Percentiles rank a stretch among this genome's conserved stretches.
Evolutionary conservation across 345 rosid species (phyloP).

Genomic region (Syzygium aqueum): DNA sequence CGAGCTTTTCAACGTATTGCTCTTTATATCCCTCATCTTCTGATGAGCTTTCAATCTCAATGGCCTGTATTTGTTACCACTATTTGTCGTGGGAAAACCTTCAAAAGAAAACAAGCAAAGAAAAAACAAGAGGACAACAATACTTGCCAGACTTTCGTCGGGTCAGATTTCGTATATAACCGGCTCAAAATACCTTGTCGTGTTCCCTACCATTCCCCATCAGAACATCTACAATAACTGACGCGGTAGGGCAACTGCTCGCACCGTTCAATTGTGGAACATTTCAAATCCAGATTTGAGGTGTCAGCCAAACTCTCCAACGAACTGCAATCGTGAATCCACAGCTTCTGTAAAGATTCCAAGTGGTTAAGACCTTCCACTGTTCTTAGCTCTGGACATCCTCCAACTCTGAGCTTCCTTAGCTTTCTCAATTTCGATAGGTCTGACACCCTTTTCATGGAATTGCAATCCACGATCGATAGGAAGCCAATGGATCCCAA

Average conservation of each 20-base stretch:
- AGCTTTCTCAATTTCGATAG: too few species aligned
- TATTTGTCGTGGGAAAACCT: too few species aligned
- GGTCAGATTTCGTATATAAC: too few species aligned
- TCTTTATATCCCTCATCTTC: too few species aligned
- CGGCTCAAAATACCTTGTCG: too few species aligned
- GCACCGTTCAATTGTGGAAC: neutral
- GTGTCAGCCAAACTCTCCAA: neutral
- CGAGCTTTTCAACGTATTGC: too few species aligned
- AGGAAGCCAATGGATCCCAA: neutral
- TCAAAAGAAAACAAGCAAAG: too few species aligned
- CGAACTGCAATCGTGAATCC: neutral
- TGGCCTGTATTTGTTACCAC: too few species aligned
- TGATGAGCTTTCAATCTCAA: too few species aligned
- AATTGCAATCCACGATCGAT: neutral
- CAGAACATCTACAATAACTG: neutral
- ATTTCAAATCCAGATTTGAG: neutral
- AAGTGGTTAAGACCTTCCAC: neutral
- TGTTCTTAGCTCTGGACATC: neutral
- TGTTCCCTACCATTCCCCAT: too few species aligned
- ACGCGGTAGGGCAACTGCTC: rapidly evolving
- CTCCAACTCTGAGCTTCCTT: neutral
- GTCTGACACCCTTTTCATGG: neutral
- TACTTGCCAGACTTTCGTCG: too few species aligned
- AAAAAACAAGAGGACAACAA: too few species aligned
- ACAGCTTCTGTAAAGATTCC: neutral